Percentiles rank a stretch among this genome's conserved stretches.
phyloP scores from a whole-genome alignment of 2,329 filamentous ascomycete species.

The Coleophoma crateriformis region DNA sequence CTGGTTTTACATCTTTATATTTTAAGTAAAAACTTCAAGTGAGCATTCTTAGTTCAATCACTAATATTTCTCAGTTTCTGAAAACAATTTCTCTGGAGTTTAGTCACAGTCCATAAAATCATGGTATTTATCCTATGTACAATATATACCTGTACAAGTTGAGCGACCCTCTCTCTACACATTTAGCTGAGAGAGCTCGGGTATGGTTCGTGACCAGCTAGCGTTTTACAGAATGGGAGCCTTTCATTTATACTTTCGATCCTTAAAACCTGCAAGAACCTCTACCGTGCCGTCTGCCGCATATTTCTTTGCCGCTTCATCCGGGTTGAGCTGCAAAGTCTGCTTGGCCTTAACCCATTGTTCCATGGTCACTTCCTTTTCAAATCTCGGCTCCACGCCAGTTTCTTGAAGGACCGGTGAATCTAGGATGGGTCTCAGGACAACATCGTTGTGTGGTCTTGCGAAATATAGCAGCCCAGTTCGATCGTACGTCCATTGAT shows the following conservation, averaged over 20 bases:
- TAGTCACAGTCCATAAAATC: too few relatives aligned
- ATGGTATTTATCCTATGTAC: too few relatives aligned
- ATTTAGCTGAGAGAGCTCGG: too few relatives aligned
- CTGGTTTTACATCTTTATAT: too few relatives aligned
- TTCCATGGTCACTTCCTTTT: slow-evolving; percentile 37
- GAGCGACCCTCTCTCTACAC: too few relatives aligned
- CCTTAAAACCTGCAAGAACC: slow-evolving; percentile 27
- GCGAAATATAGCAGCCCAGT: slow-evolving; percentile 42
- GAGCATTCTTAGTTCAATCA: too few relatives aligned
- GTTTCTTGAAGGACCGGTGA: slow-evolving; percentile 23
- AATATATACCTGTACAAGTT: too few relatives aligned
- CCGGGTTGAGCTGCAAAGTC: slow-evolving; percentile 27
- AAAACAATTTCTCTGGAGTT: too few relatives aligned
- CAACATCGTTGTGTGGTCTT: slow-evolving; percentile 19
- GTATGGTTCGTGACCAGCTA: too few relatives aligned
- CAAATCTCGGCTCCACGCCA: slow-evolving; percentile 26
- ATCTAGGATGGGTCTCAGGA: slow-evolving; percentile 19
- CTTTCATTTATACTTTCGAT: slow-evolving; percentile 17
- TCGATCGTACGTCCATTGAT: slow-evolving; percentile 32
- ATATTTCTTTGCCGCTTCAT: slow-evolving; percentile 28
- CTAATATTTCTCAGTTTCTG: too few relatives aligned
- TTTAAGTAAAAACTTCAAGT: too few relatives aligned
- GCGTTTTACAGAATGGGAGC: background rate
- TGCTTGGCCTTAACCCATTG: slow-evolving; percentile 36
- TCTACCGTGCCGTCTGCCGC: slow-evolving; percentile 32